Evolutionary conservation across 345 rosid genomes (phyloP), one percentile per base, ranked within the genome.

Genomic region (Arabis hirsuta): DNA sequence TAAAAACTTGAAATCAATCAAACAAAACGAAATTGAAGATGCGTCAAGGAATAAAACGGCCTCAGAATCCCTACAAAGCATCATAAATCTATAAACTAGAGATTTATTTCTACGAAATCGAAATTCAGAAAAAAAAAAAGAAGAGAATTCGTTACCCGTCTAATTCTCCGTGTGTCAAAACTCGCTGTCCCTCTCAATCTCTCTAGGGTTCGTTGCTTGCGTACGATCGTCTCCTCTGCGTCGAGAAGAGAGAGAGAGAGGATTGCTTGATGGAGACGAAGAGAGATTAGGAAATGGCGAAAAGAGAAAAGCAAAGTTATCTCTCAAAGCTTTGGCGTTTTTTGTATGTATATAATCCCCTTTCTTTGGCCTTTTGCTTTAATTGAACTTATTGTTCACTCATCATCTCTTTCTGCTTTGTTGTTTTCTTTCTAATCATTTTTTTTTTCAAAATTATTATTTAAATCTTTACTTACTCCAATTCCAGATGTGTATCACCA

Each of bases 191-290:
- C 72, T 69, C 76, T 70, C 72, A 69, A 76, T 36, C 74, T 72
- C 73, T 66, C 59, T 0, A 59, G 8, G 68, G 19, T 46, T 69
- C 69, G 55, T 60, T 55, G 66, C 66, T 60, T 55, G 66, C 66
- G 72, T 20, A 50, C 11, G 78, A 66, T 66, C 66, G 63, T 42
- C 59, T 57, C 60, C 61, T 50, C 62, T 9, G 52, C 56, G 71
- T 46, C 57, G 69, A 42, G 24, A 61, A 69, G 64, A 67, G 67
- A 66, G 68, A 59, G 67, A 31, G 47, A 20, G 22, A 6, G 41
- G 58, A 3, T 76, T 57, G 80, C 80, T 64, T 76, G 80, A 64
- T 55, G 66, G 74, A 73, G 78, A 67, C 70, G 66, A 53, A 42
- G 72, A 66, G 13, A 66, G 73, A 74, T 9, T 48, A 39, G 22